Evolutionary conservation across 2,329 filamentous ascomycete genomes (phyloP), one percentile per base, ranked within the genome.

Genomic region (Diaporthe helianthi): DNA sequence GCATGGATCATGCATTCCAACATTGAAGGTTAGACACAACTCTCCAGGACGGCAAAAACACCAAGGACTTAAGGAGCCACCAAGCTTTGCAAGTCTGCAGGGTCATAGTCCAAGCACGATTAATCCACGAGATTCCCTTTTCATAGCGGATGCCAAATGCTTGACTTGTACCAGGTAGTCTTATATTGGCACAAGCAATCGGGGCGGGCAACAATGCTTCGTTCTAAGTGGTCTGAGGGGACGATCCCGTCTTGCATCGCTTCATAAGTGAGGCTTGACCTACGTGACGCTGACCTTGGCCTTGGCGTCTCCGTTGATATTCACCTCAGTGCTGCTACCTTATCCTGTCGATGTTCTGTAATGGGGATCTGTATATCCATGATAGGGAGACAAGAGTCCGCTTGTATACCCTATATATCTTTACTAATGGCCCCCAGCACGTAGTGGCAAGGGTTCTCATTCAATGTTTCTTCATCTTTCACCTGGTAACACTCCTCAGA

Each of bases 11-110:
- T 38, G 36, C 36, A 17, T 17, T 38, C 19, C 26, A n/a, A n/a
- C 17, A n/a, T n/a, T n/a, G n/a, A n/a, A n/a, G n/a, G 4, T 41
- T 19, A 36, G 33, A 26, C 13, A 19, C 33, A 26, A 26, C 6
- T 17, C 13, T 26, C n/a, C 3, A 13, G n/a, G 15, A 41, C 13
- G n/a, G 22, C n/a, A 55, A 8, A 8, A 26, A 55, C 13, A 55
- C 53, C 53, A 58, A 58, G n/a, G n/a, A n/a, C n/a, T n/a, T n/a
- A n/a, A n/a, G 53, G 41, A 26, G 4, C 36, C 36, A 58, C 53
- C 53, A 58, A 58, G 53, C 13, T 41, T 58, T 36, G 33, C 41
- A 26, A 13, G 22, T 58, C 33, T 41, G 53, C 53, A 15, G 33
- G 22, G 53, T 58, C 33, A 29, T 26, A 26, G 36, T 41, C 33